Base-by-base conservation (phyloP, 1,284 basidiomycete genomes). In the Pterula multifida region DNA sequence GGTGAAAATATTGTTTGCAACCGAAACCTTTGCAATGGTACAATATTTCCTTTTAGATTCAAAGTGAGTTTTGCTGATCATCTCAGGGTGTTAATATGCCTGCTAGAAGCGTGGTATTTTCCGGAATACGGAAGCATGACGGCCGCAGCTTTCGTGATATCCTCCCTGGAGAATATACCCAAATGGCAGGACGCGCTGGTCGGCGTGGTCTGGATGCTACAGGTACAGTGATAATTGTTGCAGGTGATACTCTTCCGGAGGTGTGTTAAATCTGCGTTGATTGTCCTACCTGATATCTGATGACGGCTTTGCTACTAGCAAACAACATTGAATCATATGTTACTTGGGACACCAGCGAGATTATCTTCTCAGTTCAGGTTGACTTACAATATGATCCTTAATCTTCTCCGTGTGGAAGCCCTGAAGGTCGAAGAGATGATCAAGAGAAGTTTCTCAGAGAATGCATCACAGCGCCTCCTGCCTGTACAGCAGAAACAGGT, bases 1-100 rank as follows among this genome's bases (percentile, higher is more conserved):
- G 35, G 95, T 99, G 53, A 98, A 98, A 66, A 85, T 98, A 15
- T 69, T 99, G 9, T 99, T 98, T 61, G 96, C 96, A 0, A 99
- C 96, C 0, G 96, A 99, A 66, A 98, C 96, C 0, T 99, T 99
- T 64, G 96, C 96, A 0, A 98, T 99, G 96, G 91, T 91, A n/a
- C 53, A 53, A 73, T 26, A 39, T 25, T 15, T 21, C 24, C 21
- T 52, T 26, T 49, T 23, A 47, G 36, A 11, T 19, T 26, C 26
- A 32, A 32, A 15, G 28, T 15, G n/a, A 32, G 28, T 49, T 32
- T 50, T 54, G 47, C 53, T 46, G 36, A 26, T 25, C 17, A 47
- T 36, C 42, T 26, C 46, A 95, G 92, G 93, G 93, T 45, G 96
- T 99, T 53, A 98, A 99, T 67, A 99, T 99, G 96, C 96, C 96